Evolutionary conservation across 1,284 basidiomycete species (phyloP).

Genomic region (Golubevia sp.): DNA sequence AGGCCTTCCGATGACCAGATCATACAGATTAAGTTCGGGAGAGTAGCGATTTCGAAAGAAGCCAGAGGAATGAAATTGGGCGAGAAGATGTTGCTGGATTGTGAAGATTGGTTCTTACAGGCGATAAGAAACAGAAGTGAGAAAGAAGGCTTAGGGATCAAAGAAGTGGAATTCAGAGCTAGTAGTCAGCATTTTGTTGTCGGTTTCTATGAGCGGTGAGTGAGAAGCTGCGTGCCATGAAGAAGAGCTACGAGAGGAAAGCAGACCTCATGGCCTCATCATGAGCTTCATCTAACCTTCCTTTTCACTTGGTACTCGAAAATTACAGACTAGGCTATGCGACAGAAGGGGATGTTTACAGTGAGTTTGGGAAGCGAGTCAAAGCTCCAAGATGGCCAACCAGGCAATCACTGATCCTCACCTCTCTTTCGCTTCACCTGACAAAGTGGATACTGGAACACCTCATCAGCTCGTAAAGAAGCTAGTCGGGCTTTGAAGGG

Average conservation of each 20-base stretch:
- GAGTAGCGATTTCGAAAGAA: not conserved
- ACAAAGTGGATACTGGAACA: too few species aligned
- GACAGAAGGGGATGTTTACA: too few species aligned
- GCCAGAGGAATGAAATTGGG: not conserved
- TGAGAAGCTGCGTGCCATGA: too few species aligned
- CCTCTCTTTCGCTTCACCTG: too few species aligned
- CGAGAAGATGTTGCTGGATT: not conserved
- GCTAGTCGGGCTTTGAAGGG: too few species aligned
- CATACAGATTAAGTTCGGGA: not conserved
- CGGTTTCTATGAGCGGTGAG: not conserved
- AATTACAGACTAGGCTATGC: too few species aligned
- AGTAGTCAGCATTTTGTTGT: not conserved
- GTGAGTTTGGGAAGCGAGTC: too few species aligned
- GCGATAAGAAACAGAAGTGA: not conserved
- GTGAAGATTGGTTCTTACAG: not conserved
- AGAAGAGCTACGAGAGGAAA: too few species aligned
- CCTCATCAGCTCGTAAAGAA: too few species aligned
- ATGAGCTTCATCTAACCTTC: not conserved
- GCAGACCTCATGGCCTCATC: not conserved
- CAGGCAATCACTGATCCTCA: too few species aligned
- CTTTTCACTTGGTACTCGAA: too few species aligned
- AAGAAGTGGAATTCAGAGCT: not conserved
- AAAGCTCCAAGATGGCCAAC: too few species aligned
- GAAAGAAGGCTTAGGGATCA: not conserved
- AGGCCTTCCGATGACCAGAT: not conserved